Conservation (phyloP, 225 moss, liverwort and hornwort species). For the Sphagnum tenellum region DNA sequence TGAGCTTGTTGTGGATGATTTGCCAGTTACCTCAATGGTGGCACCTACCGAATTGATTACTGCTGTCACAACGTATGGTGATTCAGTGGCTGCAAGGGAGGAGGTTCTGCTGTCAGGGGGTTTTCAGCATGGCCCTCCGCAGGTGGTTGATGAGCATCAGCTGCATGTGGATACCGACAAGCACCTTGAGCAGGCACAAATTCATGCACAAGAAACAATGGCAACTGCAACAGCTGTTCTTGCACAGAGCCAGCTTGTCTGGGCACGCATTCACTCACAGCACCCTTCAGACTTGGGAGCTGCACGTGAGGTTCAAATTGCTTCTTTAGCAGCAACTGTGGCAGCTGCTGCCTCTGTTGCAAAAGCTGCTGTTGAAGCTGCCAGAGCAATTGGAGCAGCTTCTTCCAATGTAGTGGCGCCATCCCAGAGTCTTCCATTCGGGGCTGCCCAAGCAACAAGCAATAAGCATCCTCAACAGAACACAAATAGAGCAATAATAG, state of each 20-base stretch:
- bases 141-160: constrained; percentile 1
- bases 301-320: constrained; percentile 49
- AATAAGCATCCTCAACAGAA: constrained; percentile 3
- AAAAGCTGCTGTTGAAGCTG: constrained; percentile 94
- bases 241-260: constrained; percentile 22
- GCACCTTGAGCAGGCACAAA: constrained; percentile 23
- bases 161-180: constrained; percentile 8
- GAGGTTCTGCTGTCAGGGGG: constrained; percentile 6
- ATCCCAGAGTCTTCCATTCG: constrained; percentile 22
- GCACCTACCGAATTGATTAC: neutral
- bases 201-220: constrained; percentile 28
- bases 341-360: constrained; percentile 93
- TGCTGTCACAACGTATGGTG: constrained; percentile 1
- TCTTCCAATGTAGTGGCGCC: constrained; percentile 36
- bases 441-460: constrained; percentile 29
- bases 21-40: neutral
- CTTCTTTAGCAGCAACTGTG: constrained; percentile 77
- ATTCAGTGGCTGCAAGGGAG: constrained; percentile 4
- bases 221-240: constrained; percentile 17
- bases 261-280: constrained; percentile 24
- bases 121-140: constrained; percentile 3
- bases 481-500: constrained; percentile 33
- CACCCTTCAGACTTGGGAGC: constrained; percentile 40
- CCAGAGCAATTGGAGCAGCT: constrained; percentile 82
- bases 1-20: constrained; percentile 4